Evolutionary conservation across 2,329 filamentous ascomycete genomes (phyloP), one percentile per base, ranked within the genome.

Genomic region (Shiraia sp.): DNA sequence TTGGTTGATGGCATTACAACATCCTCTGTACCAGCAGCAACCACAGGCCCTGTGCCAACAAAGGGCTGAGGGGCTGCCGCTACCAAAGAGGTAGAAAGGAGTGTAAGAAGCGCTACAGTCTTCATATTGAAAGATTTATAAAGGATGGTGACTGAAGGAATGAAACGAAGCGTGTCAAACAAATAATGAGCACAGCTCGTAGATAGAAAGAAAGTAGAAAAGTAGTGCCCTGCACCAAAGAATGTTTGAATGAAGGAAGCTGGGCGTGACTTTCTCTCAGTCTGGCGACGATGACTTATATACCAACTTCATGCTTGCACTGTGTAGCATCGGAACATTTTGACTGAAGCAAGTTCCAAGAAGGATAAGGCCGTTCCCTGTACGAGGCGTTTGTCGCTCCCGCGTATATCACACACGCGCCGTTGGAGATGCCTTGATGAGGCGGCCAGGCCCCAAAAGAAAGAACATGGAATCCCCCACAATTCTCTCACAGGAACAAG

Each of bases 131-230:
- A 46, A 30, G 16, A 24, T 30, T 31, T 36, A 29, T 39, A 22
- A 25, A 28, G 19, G 44, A 22, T 22, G 42, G 32, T 40, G 23
- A 19, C 38, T 15, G 40, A 45, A 56, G 39, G 36, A 47, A 54
- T 58, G 54, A 45, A 61, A 44, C 49, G 54, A 57, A 46, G 23
- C 47, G 38, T 55, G 44, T 50, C 45, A 51, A 62, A 46, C 56
- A 53, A 55, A 40, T n/a, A 50, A 36, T 59, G 63, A 69, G 65
- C 65, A 62, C 65, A 67, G 65, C 64, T 68, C 65, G 57, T 31
- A 41, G 33, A 60, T 55, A 47, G 60, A 61, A 48, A 31, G 44
- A 59, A 57, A 47, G 35, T 50, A 48, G 46, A 59, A 37, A 61
- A 22, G 19, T 8, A 22, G 63, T 67, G 63, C 51, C 53, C 65